Evolutionary conservation across 2,329 filamentous ascomycete genomes (phyloP).

Genomic region (Beauveria caledonica): DNA sequence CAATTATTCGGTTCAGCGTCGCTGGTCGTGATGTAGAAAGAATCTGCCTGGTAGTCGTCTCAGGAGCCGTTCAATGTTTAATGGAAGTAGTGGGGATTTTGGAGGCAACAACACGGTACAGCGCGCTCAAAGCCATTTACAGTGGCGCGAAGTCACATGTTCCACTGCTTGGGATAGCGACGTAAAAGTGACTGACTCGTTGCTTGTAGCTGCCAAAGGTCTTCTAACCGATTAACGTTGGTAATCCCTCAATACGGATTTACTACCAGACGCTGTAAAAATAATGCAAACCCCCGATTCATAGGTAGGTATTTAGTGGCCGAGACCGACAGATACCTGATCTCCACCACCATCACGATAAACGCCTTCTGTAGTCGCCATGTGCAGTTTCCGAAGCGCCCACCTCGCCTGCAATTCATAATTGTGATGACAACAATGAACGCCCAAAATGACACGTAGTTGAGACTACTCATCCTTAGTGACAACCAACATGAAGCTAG

Average conservation of each 20-base stretch:
- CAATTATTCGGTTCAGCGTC: background rate
- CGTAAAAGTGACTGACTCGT: no score
- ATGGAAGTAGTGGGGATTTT: conserved; percentile 12
- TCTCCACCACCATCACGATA: background rate
- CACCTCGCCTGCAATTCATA: background rate
- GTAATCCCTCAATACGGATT: no score
- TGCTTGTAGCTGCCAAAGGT: no score
- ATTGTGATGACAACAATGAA: background rate
- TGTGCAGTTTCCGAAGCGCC: background rate
- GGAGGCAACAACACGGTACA: conserved; percentile 14
- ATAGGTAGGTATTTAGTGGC: no score
- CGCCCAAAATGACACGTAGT: background rate
- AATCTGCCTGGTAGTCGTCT: background rate
- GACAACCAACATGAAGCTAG: background rate
- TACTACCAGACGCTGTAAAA: no score
- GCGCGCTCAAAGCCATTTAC: conserved; percentile 15
- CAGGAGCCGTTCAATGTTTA: background rate
- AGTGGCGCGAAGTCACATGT: conserved; percentile 26
- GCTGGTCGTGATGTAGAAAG: background rate
- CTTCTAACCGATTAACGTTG: no score
- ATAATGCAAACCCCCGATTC: no score
- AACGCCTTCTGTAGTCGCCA: background rate
- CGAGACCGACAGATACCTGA: no score
- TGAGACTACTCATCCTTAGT: background rate
- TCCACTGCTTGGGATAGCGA: background rate